A percentile compares a stretch with the other conserved stretches of the same genome.
phyloP scores from a whole-genome alignment of 768 basidiomycete species.

The Auricularia heimuer region DNA sequence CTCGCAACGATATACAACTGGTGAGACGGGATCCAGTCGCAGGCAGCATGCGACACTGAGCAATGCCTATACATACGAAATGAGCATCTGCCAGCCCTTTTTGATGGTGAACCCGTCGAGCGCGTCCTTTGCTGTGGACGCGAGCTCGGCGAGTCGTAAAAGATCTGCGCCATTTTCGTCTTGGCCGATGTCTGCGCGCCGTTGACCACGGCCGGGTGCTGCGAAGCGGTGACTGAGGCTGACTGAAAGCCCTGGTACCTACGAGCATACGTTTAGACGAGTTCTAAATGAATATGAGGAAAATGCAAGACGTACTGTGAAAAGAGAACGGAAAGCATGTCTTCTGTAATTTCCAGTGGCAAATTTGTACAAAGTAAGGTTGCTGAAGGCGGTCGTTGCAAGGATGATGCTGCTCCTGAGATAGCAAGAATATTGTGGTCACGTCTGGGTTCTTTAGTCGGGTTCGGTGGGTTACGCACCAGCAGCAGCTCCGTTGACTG shows the following conservation, averaged over 20 bases:
- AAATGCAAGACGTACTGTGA: conserved; percentile 62
- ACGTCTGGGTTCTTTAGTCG: background rate
- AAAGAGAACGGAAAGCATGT: conserved; percentile 78
- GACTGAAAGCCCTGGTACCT: conserved; percentile 81
- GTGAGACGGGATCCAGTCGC: background rate
- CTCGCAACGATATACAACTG: background rate
- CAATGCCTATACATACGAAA: conserved; percentile 44
- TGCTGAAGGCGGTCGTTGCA: conserved; percentile 22
- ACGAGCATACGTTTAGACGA: conserved; percentile 5
- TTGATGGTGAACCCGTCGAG: conserved; percentile 81
- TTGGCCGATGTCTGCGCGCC: conserved; percentile 39
- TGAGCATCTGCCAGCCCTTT: conserved; percentile 76
- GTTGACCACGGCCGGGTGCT: conserved; percentile 7
- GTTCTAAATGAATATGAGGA: conserved; percentile 1
- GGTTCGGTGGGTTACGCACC: background rate
- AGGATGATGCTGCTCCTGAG: conserved; percentile 39
- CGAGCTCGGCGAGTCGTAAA: conserved; percentile 68
- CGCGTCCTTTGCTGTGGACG: conserved; percentile 68
- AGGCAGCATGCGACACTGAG: background rate
- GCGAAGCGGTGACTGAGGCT: conserved; percentile 55
- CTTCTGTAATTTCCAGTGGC: conserved; percentile 82
- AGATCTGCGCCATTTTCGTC: conserved; percentile 72
- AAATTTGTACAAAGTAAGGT: conserved; percentile 75
- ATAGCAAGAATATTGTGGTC: background rate
- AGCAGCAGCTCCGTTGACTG: conserved; percentile 29